Evolutionary conservation across 192 early-diverging fungal species (phyloP), one percentile per base, ranked within the genome.

Genomic region (Coemansia sp.): DNA sequence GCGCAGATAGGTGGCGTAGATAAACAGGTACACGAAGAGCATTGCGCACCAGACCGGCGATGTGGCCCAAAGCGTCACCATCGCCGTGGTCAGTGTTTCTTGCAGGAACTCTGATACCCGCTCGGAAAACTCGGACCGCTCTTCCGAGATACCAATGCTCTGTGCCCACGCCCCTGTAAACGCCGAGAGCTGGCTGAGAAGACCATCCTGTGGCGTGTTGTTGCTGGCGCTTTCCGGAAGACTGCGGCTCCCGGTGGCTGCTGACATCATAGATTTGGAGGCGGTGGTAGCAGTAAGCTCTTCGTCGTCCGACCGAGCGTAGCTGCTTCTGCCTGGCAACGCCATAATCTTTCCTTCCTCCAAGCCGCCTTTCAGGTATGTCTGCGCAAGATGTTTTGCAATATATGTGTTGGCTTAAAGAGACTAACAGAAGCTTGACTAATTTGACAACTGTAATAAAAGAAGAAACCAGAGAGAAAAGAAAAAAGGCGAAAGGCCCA

Each of bases 11-110:
- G 48, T 71, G 71, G 74, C 85, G 60, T 6, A 78, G 1, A 85
- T 74, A 61, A 91, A 85, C 2, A 89, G 61, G 55, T 87, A 87
- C 36, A 91, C 72, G 75, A 90, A 96, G 41, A 90, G 19, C 4
- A 73, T 16, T 9, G 91, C 41, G 13, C 73, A 80, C 36, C 69
- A 62, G 2, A 75, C 41, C 3, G 76, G 72, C 48, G 80, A 65
- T 1, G 80, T 78, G 8, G 74, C 56, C 76, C 75, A 77, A 39
- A 77, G 46, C 5, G 75, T 74, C 36, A 83, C 80, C 67, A 75
- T 74, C 0, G 76, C 66, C 26, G 80, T 78, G 5, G 74, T 84
- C 46, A 75, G 60, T 0, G 72, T 65, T 18, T 76, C 73, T 16
- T 73, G 63, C 43, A 76, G 19, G 41, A 76, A 73, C 15, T 62